A percentile compares a stretch with the other conserved stretches of the same genome.
Conservation (phyloP, 2,329 filamentous ascomycete species). For the Helotiales sp. region DNA sequence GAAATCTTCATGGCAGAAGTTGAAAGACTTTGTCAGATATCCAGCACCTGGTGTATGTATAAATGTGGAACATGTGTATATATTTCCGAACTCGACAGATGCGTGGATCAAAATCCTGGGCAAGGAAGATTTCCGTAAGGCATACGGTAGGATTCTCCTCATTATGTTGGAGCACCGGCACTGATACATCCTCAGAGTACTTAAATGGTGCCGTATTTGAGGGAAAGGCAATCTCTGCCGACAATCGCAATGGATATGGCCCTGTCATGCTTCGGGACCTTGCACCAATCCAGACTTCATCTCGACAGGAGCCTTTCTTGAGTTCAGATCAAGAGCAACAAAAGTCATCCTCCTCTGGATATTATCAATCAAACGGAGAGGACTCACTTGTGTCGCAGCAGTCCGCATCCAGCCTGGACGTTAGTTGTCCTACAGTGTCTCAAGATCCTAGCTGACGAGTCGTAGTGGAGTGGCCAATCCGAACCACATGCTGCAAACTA, state of each 20-base stretch:
- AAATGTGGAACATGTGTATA: slow-evolving; percentile 27
- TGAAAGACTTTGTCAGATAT: slow-evolving; percentile 30
- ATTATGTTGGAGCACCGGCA: not conserved
- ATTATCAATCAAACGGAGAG: not conserved
- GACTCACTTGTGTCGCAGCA: not conserved
- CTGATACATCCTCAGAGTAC: not conserved
- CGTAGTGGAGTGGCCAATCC: not conserved
- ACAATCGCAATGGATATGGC: slow-evolving; percentile 28
- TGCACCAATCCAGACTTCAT: not conserved
- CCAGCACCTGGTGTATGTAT: slow-evolving; percentile 17
- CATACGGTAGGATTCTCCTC: slow-evolving; percentile 19
- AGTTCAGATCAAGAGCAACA: not conserved
- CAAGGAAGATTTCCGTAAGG: slow-evolving; percentile 22
- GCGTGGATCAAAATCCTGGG: slow-evolving; percentile 28
- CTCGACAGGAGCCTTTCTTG: not conserved
- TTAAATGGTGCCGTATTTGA: slow-evolving; percentile 24
- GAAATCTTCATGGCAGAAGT: slow-evolving; percentile 25
- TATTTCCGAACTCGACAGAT: slow-evolving; percentile 22
- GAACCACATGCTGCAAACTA: not conserved
- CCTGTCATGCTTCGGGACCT: slow-evolving; percentile 15
- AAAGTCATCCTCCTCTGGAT: not conserved
- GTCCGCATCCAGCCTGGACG: not conserved
- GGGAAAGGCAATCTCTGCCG: slow-evolving; percentile 21
- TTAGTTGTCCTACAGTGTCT: not conserved
- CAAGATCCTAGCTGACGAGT: not conserved